phyloP scores from a whole-genome alignment of 129 eudicot genomes.

The Solidago caesia region DNA sequence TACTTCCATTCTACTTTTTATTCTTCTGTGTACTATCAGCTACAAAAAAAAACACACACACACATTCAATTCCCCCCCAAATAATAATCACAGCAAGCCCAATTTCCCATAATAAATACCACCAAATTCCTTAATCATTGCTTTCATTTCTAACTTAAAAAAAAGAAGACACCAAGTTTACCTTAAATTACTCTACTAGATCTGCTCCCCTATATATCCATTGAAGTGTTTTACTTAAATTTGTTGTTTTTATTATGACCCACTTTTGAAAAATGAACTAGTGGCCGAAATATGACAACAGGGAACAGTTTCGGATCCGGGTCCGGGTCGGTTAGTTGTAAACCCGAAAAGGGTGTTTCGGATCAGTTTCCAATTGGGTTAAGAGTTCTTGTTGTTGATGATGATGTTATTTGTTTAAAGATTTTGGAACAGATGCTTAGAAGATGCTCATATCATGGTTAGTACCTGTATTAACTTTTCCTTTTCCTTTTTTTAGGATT shows the following conservation, averaged over 20 bases:
- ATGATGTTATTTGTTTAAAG: slow-evolving; percentile 59
- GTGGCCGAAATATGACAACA: slow-evolving; percentile 24
- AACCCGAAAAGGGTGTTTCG: slow-evolving; percentile 31
- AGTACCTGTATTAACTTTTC: background rate
- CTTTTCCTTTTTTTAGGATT: background rate
- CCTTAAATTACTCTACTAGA: slow-evolving; percentile 10
- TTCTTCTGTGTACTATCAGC: slow-evolving; percentile 6
- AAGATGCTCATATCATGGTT: slow-evolving; percentile 63
- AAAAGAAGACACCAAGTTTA: background rate
- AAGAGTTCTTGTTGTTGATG: slow-evolving; percentile 82
- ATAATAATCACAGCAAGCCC: slow-evolving; percentile 10
- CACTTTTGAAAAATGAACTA: slow-evolving; percentile 4
- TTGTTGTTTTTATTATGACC: slow-evolving; percentile 13
- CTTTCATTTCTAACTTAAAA: slow-evolving; percentile 13
- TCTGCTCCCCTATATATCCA: slow-evolving; percentile 24
- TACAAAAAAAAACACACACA: background rate
- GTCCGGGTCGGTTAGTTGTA: slow-evolving; percentile 26
- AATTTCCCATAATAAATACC: slow-evolving; percentile 33
- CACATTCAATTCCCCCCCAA: slow-evolving; percentile 24
- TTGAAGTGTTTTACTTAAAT: slow-evolving; percentile 22
- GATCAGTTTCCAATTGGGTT: slow-evolving; percentile 72
- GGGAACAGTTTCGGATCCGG: slow-evolving; percentile 37
- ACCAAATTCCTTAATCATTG: slow-evolving; percentile 32
- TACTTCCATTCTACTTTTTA: background rate
- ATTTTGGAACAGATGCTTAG: slow-evolving; percentile 67